phyloP scores from a whole-genome alignment of 495 filamentous ascomycete species.

The Hypoxylon trugodes region DNA sequence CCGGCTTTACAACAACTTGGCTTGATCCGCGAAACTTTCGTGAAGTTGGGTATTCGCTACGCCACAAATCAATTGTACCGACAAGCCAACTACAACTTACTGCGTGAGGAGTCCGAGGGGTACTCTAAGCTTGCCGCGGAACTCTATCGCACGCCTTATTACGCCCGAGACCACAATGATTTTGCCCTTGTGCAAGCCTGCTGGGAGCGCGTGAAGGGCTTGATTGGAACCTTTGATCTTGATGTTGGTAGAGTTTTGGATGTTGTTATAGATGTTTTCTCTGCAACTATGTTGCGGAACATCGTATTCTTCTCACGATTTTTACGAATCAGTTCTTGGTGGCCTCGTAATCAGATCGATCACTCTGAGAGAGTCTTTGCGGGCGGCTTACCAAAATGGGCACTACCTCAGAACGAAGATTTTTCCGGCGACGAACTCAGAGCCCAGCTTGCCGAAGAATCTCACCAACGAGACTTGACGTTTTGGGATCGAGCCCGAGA shows the following conservation, averaged over 20 bases:
- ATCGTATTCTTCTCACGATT: slow-evolving; percentile 94
- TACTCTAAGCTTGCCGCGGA: slow-evolving; percentile 90
- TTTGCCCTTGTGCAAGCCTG: slow-evolving; percentile 45
- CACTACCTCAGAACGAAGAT: slow-evolving; percentile 78
- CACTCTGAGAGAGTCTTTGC: slow-evolving; percentile 46
- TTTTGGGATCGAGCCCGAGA: slow-evolving; percentile 87
- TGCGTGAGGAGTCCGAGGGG: slow-evolving; percentile 95
- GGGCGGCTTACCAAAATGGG: slow-evolving; percentile 80
- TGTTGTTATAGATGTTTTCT: slow-evolving; percentile 88
- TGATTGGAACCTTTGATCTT: slow-evolving; percentile 91
- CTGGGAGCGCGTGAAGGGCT: slow-evolving; percentile 80
- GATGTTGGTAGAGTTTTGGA: slow-evolving; percentile 95
- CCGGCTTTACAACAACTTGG: slow-evolving; percentile 75
- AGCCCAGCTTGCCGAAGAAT: slow-evolving; percentile 56
- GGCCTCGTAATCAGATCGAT: slow-evolving; percentile 72
- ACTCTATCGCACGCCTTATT: slow-evolving; percentile 77
- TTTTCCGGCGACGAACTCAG: slow-evolving; percentile 46
- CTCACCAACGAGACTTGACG: slow-evolving; percentile 68
- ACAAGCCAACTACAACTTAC: slow-evolving; percentile 94
- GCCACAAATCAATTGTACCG: slow-evolving; percentile 92
- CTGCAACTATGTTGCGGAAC: slow-evolving; percentile 82
- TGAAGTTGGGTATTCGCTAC: slow-evolving; percentile 82
- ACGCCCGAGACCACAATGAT: slow-evolving; percentile 52
- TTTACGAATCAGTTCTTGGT: slow-evolving; percentile 92
- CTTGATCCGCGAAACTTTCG: slow-evolving; percentile 84